These are phyloP conservation scores for Durio zibethinus DNA, from an alignment of 345 rosid species.

Conservation along the genomic window DNA sequence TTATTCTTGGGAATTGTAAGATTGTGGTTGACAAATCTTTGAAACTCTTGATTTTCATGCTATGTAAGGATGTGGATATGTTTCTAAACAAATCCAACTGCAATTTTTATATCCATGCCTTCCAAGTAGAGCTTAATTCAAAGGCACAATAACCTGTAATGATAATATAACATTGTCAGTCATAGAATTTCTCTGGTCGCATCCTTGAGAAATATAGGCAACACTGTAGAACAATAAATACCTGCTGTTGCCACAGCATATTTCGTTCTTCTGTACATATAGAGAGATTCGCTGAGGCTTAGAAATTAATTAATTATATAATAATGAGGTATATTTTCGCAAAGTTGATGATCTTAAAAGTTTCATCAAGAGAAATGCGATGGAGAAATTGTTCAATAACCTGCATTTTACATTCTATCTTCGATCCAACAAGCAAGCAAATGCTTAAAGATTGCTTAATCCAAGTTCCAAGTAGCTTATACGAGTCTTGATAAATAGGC, in stretches of 20 bases:
- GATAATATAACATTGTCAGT: slow-evolving; percentile 51
- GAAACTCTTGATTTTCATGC: too few relatives aligned
- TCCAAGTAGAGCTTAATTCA: neutral
- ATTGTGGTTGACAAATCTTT: too few relatives aligned
- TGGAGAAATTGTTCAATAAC: slow-evolving; percentile 18
- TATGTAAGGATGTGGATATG: too few relatives aligned
- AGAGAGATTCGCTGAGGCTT: too few relatives aligned
- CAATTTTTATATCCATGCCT: neutral
- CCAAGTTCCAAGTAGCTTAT: neutral
- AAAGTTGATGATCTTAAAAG: too few relatives aligned
- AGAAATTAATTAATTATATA: too few relatives aligned
- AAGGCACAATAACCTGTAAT: slow-evolving; percentile 33
- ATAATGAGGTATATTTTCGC: too few relatives aligned
- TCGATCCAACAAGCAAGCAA: slow-evolving; percentile 80
- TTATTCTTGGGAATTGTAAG: neutral
- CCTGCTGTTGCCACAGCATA: neutral
- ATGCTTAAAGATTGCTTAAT: slow-evolving; percentile 36
- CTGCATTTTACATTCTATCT: slow-evolving; percentile 92
- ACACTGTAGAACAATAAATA: too few relatives aligned
- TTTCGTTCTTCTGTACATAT: too few relatives aligned
- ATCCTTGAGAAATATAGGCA: slow-evolving; percentile 39
- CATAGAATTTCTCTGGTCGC: slow-evolving; percentile 38
- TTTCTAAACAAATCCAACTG: too few relatives aligned
- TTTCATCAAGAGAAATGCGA: neutral
- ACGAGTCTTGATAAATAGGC: too few relatives aligned